These are phyloP conservation scores for Nannizziopsis barbatae DNA, from an alignment of 2,329 filamentous ascomycete genomes.

Conservation along the genomic window DNA sequence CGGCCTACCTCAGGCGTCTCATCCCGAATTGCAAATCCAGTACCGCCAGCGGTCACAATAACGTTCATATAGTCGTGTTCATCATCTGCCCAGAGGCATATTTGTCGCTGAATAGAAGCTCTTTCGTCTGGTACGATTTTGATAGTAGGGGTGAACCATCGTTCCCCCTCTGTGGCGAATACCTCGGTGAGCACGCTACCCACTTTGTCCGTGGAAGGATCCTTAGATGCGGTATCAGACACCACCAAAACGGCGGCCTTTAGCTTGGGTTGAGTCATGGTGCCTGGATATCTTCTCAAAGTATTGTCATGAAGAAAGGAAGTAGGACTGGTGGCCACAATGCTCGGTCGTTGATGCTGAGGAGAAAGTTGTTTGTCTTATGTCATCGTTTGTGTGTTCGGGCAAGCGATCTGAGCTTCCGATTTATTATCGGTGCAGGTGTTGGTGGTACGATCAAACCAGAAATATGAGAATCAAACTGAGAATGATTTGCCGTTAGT, in stretches of 20 bases:
- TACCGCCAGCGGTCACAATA: slow-evolving; percentile 81
- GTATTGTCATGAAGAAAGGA: too few species aligned
- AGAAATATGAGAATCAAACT: too few species aligned
- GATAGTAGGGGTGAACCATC: slow-evolving; percentile 59
- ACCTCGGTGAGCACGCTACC: slow-evolving; percentile 55
- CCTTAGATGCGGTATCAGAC: slow-evolving; percentile 75
- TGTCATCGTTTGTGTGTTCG: not conserved
- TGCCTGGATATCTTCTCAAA: slow-evolving; percentile 6
- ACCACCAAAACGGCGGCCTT: slow-evolving; percentile 72
- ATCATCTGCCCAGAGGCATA: slow-evolving; percentile 64
- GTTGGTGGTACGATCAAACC: too few species aligned
- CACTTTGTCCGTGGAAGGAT: slow-evolving; percentile 68
- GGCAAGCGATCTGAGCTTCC: not conserved
- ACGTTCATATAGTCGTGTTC: slow-evolving; percentile 51
- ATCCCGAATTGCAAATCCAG: slow-evolving; percentile 78
- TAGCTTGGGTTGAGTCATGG: slow-evolving; percentile 36
- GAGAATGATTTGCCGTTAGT: too few species aligned
- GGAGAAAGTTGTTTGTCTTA: not conserved
- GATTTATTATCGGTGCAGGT: not conserved
- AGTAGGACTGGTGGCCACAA: too few species aligned
- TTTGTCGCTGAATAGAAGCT: slow-evolving; percentile 59
- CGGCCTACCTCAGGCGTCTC: slow-evolving; percentile 70
- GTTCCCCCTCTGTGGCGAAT: slow-evolving; percentile 53
- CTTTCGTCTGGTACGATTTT: slow-evolving; percentile 72
- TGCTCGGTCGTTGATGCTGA: not conserved